phyloP scores from a whole-genome alignment of 306 rosid genomes.

The Mimosa pudica region DNA sequence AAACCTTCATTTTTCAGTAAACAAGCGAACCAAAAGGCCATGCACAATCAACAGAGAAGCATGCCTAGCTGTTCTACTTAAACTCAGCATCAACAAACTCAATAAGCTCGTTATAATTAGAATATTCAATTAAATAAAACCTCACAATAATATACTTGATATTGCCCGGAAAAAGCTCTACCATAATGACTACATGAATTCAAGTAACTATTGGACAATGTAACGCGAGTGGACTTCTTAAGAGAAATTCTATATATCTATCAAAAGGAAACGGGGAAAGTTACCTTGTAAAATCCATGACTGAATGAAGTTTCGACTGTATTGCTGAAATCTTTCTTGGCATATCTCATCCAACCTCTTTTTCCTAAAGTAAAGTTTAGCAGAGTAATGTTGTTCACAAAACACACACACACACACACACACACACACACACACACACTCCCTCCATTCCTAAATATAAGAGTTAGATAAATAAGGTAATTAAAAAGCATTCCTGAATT shows the following conservation, averaged over 20 bases:
- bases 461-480: too few species aligned
- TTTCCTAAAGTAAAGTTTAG: slow-evolving; percentile 53
- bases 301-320: slow-evolving; percentile 82
- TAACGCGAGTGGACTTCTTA: background rate
- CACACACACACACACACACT: too few species aligned
- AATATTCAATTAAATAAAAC: slow-evolving; percentile 1
- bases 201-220: slow-evolving; percentile 1
- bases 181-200: slow-evolving; percentile 10
- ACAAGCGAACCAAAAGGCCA: background rate
- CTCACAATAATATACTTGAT: background rate
- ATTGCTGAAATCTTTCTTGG: slow-evolving; percentile 74
- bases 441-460: too few species aligned
- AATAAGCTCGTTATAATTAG: background rate
- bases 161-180: slow-evolving; percentile 14
- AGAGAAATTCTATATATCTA: background rate
- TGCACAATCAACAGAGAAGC: background rate
- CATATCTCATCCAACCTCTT: slow-evolving; percentile 85
- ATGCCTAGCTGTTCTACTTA: background rate
- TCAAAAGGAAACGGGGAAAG: background rate
- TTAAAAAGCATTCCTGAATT: too few species aligned
- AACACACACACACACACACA: too few species aligned
- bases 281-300: slow-evolving; percentile 97
- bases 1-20: slow-evolving; percentile 4
- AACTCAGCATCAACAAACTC: background rate
- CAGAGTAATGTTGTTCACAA: background rate